Conservation (phyloP, 2,329 filamentous ascomycete genomes). For the Elsinoe necatrix region DNA sequence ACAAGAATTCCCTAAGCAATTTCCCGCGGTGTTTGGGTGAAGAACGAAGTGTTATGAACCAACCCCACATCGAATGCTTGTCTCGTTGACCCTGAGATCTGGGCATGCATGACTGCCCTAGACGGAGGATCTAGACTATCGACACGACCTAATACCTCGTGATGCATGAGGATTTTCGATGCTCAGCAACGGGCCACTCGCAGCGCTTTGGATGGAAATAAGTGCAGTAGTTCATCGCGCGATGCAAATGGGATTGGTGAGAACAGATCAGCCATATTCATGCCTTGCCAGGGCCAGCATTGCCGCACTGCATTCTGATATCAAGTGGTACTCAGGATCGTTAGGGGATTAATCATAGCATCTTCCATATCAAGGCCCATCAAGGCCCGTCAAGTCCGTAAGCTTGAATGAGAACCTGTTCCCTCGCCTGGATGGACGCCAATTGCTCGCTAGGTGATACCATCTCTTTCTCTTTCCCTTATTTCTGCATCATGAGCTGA, state of each 20-base stretch:
- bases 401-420: conserved; percentile 12
- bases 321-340: conserved; percentile 8
- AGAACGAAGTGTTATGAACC: conserved; percentile 1
- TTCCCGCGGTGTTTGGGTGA: conserved; percentile 7
- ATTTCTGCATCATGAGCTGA: conserved; percentile 50
- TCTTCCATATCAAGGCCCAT: conserved; percentile 1
- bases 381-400: neutral
- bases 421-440: conserved; percentile 11
- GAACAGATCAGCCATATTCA: neutral
- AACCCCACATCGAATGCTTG: conserved; percentile 12
- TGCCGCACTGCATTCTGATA: conserved; percentile 1
- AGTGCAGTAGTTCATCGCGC: too few relatives aligned
- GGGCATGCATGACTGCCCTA: neutral
- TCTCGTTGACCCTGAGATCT: conserved; percentile 1
- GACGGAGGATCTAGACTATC: neutral
- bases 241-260: neutral
- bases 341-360: conserved; percentile 9
- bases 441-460: conserved; percentile 8
- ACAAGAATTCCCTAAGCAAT: neutral
- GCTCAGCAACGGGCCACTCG: neutral
- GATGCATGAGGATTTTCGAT: neutral
- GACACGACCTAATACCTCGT: neutral
- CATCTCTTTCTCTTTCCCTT: conserved; percentile 19
- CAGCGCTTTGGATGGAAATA: too few relatives aligned
- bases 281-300: neutral